A percentile compares a stretch with the other conserved stretches of the same genome.
These are phyloP conservation scores for Talaromyces sp. DNA, from an alignment of 2,329 filamentous ascomycete species.

Conservation along the genomic window DNA sequence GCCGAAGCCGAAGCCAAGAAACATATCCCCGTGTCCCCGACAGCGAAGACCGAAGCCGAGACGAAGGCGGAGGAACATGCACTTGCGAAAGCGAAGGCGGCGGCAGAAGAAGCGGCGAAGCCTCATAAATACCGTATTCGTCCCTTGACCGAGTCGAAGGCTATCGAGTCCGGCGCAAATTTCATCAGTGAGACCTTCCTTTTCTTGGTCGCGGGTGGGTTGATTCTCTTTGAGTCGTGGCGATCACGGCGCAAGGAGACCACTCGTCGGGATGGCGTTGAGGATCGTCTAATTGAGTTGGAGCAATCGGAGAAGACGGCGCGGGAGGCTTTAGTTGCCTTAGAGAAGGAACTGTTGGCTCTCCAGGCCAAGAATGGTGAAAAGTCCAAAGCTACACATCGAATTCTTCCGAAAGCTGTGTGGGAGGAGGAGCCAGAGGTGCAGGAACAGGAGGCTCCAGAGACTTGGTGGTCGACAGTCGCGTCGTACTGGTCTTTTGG, in stretches of 20 bases:
- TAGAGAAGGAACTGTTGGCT: conserved; percentile 51
- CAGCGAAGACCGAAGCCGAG: conserved; percentile 65
- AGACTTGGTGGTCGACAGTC: conserved; percentile 38
- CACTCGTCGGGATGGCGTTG: conserved; percentile 61
- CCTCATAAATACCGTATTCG: conserved; percentile 59
- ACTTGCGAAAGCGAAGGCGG: conserved; percentile 46
- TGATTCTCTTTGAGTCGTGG: conserved; percentile 66
- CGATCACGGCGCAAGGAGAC: conserved; percentile 63
- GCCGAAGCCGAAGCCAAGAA: conserved; percentile 59
- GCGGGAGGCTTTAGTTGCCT: conserved; percentile 43
- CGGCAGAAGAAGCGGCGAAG: conserved; percentile 51
- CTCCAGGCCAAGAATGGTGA: conserved; percentile 43
- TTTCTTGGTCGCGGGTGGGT: conserved; percentile 63
- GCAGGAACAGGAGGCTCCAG: conserved; percentile 13
- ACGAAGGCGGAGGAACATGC: conserved; percentile 59
- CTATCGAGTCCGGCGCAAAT: conserved; percentile 69
- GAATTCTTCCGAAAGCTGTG: conserved; percentile 45
- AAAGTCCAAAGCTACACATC: conserved; percentile 27
- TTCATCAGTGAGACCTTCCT: conserved; percentile 70
- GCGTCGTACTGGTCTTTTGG: conserved; percentile 36
- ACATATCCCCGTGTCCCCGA: conserved; percentile 57
- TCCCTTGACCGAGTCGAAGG: conserved; percentile 67
- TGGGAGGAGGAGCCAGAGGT: conserved; percentile 36
- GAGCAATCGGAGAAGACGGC: conserved; percentile 53
- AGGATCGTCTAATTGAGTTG: conserved; percentile 60